A percentile compares a stretch with the other conserved stretches of the same genome.
phyloP scores from a whole-genome alignment of 441 rosid species.

The Adansonia rubrostipa region DNA sequence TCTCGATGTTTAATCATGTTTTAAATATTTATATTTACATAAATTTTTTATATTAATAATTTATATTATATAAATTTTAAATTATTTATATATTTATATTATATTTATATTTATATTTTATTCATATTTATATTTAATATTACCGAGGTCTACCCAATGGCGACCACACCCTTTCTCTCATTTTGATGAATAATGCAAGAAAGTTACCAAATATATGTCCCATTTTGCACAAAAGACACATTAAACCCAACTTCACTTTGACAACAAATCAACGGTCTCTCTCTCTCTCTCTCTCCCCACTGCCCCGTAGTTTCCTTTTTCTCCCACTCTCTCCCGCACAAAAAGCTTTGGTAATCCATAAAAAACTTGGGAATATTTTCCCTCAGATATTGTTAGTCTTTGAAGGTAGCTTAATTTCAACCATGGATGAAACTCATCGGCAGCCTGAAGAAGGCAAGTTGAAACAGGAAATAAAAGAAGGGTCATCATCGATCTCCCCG shows the following conservation, averaged over 20 bases:
- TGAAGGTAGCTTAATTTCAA: conserved; percentile 28
- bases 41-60: too few species aligned
- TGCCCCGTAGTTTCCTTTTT: conserved; percentile 24
- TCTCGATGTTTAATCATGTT: too few species aligned
- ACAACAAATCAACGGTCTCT: background rate
- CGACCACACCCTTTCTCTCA: conserved; percentile 40
- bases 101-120: too few species aligned
- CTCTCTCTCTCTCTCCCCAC: conserved; percentile 21
- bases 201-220: conserved; percentile 26
- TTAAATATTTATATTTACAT: too few species aligned
- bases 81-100: too few species aligned
- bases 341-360: conserved; percentile 7
- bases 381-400: conserved; percentile 31
- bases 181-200: conserved; percentile 30
- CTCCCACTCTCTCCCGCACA: background rate
- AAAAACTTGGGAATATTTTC: background rate
- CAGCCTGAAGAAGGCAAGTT: conserved; percentile 40
- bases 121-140: too few species aligned
- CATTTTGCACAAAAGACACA: conserved; percentile 27
- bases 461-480: conserved; percentile 39
- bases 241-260: conserved; percentile 34
- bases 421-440: conserved; percentile 52
- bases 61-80: too few species aligned
- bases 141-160: background rate
- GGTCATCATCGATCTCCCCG: conserved; percentile 26